phyloP scores from a whole-genome alignment of 805 yeast species.

The Yarrowia bubula region DNA sequence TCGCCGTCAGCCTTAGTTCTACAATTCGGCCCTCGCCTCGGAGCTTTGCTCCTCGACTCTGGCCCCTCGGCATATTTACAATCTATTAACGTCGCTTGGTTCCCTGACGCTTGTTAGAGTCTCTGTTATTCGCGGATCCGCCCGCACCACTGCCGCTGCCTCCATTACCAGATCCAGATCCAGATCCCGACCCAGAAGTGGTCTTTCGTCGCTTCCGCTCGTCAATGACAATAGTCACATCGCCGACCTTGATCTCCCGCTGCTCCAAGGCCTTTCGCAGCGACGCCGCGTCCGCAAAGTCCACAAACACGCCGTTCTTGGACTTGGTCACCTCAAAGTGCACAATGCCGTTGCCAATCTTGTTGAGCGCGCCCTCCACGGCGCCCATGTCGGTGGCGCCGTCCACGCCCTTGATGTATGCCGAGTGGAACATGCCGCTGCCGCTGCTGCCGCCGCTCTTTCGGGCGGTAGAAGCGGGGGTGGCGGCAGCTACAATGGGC shows the following conservation, averaged over 20 bases:
- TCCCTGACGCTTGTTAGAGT: conserved; percentile 26
- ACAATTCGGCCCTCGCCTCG: not conserved
- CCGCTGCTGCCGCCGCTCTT: not conserved
- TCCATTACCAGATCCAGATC: not conserved
- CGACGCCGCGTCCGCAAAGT: conserved; percentile 38
- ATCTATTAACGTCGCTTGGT: conserved; percentile 25
- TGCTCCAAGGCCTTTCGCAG: conserved; percentile 37
- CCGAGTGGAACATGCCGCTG: conserved; percentile 38
- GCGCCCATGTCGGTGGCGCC: conserved; percentile 34
- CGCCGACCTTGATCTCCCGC: conserved; percentile 38
- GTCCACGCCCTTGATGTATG: conserved; percentile 40
- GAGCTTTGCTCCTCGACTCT: not conserved
- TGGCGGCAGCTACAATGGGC: conserved; percentile 5
- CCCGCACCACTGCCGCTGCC: not conserved
- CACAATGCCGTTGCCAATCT: conserved; percentile 37
- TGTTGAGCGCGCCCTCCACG: conserved; percentile 36
- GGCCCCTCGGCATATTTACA: not conserved
- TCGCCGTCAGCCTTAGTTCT: no score
- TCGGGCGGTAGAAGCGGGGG: conserved; percentile 2
- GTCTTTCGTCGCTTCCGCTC: conserved; percentile 37
- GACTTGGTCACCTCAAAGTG: conserved; percentile 40
- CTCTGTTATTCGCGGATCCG: conserved; percentile 9
- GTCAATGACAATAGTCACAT: conserved; percentile 36
- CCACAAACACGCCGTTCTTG: conserved; percentile 42
- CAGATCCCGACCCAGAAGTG: not conserved